Conservation (phyloP, 345 rosid species). For the Mangifera indica region DNA sequence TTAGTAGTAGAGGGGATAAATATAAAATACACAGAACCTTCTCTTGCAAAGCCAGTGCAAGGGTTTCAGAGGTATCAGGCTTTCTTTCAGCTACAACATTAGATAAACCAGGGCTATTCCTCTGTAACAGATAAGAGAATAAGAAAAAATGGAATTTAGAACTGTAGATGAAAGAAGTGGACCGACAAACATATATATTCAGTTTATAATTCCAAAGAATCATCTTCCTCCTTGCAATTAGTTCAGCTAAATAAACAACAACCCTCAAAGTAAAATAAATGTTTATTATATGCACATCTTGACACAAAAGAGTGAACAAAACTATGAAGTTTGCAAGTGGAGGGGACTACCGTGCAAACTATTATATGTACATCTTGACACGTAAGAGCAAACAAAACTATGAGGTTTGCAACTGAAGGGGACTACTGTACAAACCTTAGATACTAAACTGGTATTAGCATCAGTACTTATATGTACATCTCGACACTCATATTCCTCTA, state of each 20-base stretch:
- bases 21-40: conserved; percentile 50
- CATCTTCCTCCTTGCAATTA: not conserved
- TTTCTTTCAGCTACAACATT: conserved; percentile 29
- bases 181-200: not conserved
- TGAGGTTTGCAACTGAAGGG: not conserved
- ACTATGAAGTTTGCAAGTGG: not conserved
- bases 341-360: conserved; percentile 33
- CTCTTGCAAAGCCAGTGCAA: conserved; percentile 82
- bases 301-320: not conserved
- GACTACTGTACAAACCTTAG: conserved; percentile 39
- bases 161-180: not conserved
- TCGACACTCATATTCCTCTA: conserved; percentile 53
- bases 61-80: conserved; percentile 47
- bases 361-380: conserved; percentile 56
- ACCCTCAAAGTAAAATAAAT: not conserved
- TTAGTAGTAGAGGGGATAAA: conserved; percentile 8
- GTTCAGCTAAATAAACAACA: not conserved
- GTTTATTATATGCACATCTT: not conserved
- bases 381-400: conserved; percentile 4
- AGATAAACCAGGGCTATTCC: conserved; percentile 23
- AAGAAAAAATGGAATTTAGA: conserved; percentile 9
- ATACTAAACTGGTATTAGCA: conserved; percentile 32
- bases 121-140: conserved; percentile 40
- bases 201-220: not conserved
- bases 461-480: conserved; percentile 53